A percentile compares a stretch with the other conserved stretches of the same genome.
Evolutionary conservation across 2,329 filamentous ascomycete species (phyloP).

Genomic region (Triangularia setosa): DNA sequence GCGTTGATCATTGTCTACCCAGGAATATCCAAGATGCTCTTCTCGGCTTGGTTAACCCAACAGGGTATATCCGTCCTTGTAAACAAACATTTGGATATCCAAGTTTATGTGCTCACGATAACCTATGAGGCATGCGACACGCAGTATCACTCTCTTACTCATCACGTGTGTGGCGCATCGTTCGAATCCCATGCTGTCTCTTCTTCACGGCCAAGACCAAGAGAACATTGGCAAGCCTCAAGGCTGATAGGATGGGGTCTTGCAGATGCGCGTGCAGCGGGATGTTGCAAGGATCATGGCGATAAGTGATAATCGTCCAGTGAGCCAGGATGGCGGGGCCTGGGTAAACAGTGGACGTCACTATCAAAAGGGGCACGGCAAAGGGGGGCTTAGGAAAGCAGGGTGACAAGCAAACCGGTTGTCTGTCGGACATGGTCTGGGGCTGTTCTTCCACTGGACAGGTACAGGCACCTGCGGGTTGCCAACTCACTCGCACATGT

Average conservation of each 20-base stretch:
- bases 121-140: background rate
- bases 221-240: background rate
- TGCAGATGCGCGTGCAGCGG: background rate
- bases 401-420: background rate
- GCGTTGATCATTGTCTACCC: background rate
- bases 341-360: slow-evolving; percentile 19
- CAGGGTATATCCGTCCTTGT: background rate
- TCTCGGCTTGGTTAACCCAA: background rate
- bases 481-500: slow-evolving; percentile 19
- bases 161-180: background rate
- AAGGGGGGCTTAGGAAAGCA: background rate
- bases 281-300: slow-evolving; percentile 9
- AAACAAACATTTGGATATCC: background rate
- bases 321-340: slow-evolving; percentile 20
- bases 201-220: background rate
- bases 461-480: slow-evolving; percentile 8
- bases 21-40: background rate
- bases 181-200: background rate
- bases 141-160: background rate
- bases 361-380: background rate
- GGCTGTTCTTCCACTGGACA: background rate
- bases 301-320: slow-evolving; percentile 27
- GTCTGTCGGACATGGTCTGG: background rate
- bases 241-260: background rate
- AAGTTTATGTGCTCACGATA: background rate